Base-by-base conservation (phyloP, 2,329 filamentous ascomycete genomes). In the Penicillium sp. region DNA sequence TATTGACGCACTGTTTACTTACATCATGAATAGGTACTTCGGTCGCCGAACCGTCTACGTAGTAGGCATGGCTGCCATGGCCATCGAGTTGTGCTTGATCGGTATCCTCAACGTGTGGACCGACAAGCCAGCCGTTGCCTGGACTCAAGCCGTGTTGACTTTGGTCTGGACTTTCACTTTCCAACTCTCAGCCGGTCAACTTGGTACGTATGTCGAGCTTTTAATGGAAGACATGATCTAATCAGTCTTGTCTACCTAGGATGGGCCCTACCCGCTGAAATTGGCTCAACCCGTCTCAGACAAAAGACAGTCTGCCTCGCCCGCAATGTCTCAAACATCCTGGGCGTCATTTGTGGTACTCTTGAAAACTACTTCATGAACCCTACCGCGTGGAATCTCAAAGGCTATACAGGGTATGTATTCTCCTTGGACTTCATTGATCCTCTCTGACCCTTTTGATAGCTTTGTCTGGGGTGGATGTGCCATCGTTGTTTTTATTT, bases 101-200 rank as follows among this genome's bases (percentile, higher is more conserved):
- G 24, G 44, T n/a, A 28, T 47, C 26, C 44, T 47, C 24, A 47
- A 47, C 6, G 44, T 47, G 24, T 47, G 24, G 44, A 47, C 24
- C 24, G 15, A 47, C 15, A 28, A n/a, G 8, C 44, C 44, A n/a
- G 24, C 24, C 15, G 24, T 47, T n/a, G 44, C 44, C 5, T 47
- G 44, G 44, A 47, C 44, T 17, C 44, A 47, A 9, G 44, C 44
- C n/a, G 17, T 47, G 13, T 28, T 47, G 15, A 47, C 44, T 28
- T 47, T 47, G 24, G 44, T 47, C 15, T 47, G 44, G 44, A 47
- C 44, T 9, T 47, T 47, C 24, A 47, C 44, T 47, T 47, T 47
- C 24, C 24, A 47, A n/a, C 44, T 47, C 24, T 47, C 44, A n/a
- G 44, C 44, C 28, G 44, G 44, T 28, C 44, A 47, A 47, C 44